Evolutionary conservation across 78 protist species (phyloP).

Genomic region (Trichosphaerium sp.): DNA sequence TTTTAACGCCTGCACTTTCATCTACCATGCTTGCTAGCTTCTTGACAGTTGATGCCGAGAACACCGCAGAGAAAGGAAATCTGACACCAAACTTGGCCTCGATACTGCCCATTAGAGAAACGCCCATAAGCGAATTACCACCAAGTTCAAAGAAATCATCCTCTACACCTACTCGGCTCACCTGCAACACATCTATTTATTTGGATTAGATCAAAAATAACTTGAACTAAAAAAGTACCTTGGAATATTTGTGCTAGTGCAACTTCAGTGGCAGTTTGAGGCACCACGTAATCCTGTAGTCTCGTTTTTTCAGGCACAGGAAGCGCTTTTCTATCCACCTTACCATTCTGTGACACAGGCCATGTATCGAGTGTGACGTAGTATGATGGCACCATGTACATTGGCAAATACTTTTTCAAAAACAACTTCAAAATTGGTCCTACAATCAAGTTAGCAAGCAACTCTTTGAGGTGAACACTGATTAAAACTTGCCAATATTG

Average conservation of each 20-base stretch:
- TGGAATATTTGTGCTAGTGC: neutral
- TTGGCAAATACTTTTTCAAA: conserved; percentile 13
- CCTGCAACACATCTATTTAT: neutral
- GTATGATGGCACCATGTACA: conserved; percentile 30
- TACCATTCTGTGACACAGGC: conserved; percentile 35
- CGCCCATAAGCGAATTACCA: conserved; percentile 28
- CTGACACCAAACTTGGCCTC: neutral
- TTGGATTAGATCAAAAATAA: neutral
- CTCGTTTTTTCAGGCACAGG: neutral
- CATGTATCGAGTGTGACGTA: neutral
- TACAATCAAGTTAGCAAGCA: neutral
- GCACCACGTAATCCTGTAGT: neutral
- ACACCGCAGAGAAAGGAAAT: no score
- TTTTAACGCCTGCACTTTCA: no score
- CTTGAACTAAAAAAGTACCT: neutral
- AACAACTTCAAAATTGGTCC: neutral
- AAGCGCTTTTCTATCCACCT: conserved; percentile 11
- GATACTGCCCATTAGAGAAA: neutral
- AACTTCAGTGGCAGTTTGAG: neutral
- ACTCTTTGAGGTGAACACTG: neutral
- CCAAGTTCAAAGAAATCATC: conserved; percentile 26
- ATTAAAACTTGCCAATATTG: neutral
- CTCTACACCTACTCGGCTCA: neutral
- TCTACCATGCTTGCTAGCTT: no score
- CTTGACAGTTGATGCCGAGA: no score